Evolutionary conservation across 2,329 filamentous ascomycete species (phyloP).

Genomic region (Acrocalymma vagum): DNA sequence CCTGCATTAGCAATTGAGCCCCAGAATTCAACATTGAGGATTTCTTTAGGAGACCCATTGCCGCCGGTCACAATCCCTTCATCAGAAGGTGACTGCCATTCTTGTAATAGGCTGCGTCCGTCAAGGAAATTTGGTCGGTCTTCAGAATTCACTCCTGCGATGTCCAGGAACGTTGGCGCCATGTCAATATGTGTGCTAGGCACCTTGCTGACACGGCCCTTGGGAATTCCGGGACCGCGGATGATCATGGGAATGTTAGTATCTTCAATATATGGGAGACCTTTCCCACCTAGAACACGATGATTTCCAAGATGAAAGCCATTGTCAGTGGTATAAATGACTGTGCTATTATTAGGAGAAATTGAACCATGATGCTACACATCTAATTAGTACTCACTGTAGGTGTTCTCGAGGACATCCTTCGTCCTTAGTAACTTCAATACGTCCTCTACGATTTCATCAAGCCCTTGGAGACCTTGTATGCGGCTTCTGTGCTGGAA

Average conservation of each 20-base stretch:
- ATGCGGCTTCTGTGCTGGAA: conserved; percentile 60
- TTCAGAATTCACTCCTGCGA: conserved; percentile 29
- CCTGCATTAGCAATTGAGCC: no score
- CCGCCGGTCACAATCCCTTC: conserved; percentile 13
- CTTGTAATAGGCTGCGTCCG: no score
- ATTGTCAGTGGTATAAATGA: conserved; percentile 50
- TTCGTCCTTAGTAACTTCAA: conserved; percentile 52
- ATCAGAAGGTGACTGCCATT: conserved; percentile 38
- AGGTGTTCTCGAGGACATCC: conserved; percentile 58
- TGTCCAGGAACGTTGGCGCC: conserved; percentile 41
- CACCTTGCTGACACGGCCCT: conserved; percentile 26
- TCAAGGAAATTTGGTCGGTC: no score
- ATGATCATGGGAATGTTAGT: conserved; percentile 47
- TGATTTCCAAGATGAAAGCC: conserved; percentile 47
- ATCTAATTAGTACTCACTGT: no score
- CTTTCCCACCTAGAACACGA: conserved; percentile 46
- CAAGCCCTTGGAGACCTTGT: conserved; percentile 61
- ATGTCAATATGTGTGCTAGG: conserved; percentile 45
- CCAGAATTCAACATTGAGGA: conserved; percentile 53
- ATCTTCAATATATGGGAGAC: conserved; percentile 46
- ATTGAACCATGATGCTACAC: no score
- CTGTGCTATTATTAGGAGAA: no score
- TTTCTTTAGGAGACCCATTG: conserved; percentile 34
- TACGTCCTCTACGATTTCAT: conserved; percentile 61
- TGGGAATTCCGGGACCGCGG: conserved; percentile 40